A percentile compares a stretch with the other conserved stretches of the same genome.
These are phyloP conservation scores for Apostasia ramifera DNA, from an alignment of 106 monocot genomes.

Conservation along the genomic window DNA sequence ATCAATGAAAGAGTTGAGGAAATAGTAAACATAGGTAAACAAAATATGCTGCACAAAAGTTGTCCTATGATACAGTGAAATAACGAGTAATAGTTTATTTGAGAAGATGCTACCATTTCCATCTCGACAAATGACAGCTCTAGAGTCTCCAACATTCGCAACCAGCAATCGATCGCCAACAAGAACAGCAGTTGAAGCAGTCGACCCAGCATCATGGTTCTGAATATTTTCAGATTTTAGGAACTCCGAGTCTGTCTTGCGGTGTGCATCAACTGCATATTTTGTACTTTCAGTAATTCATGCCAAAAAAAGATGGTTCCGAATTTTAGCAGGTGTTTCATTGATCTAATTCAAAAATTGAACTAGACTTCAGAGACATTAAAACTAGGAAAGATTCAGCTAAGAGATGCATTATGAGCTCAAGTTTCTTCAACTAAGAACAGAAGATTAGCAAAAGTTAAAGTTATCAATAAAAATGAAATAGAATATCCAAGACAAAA, in stretches of 20 bases:
- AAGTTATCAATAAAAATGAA: not conserved
- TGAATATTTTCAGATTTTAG: slow-evolving; percentile 21
- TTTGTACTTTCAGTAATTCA: not conserved
- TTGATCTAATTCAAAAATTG: not conserved
- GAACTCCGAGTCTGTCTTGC: slow-evolving; percentile 22
- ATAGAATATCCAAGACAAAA: slow-evolving; percentile 1
- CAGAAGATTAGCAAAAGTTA: not conserved
- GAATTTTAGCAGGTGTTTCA: not conserved
- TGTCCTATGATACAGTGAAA: not conserved
- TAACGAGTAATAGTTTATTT: not conserved
- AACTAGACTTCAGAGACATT: not conserved
- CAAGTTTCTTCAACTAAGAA: too few species aligned
- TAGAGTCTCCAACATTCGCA: slow-evolving; percentile 33
- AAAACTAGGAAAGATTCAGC: not conserved
- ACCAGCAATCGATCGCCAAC: slow-evolving; percentile 24
- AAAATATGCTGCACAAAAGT: not conserved
- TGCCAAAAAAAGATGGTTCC: not conserved
- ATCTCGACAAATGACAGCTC: slow-evolving; percentile 21
- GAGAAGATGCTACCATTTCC: slow-evolving; percentile 11
- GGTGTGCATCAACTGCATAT: slow-evolving; percentile 27
- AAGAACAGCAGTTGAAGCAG: slow-evolving; percentile 34
- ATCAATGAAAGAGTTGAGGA: not conserved
- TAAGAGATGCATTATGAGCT: too few species aligned
- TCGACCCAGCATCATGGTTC: slow-evolving; percentile 24
- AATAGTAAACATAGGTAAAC: not conserved